Evolutionary conservation across 148 eudicot species (phyloP), one percentile per base, ranked within the genome.

Genomic region (Drosera capensis): DNA sequence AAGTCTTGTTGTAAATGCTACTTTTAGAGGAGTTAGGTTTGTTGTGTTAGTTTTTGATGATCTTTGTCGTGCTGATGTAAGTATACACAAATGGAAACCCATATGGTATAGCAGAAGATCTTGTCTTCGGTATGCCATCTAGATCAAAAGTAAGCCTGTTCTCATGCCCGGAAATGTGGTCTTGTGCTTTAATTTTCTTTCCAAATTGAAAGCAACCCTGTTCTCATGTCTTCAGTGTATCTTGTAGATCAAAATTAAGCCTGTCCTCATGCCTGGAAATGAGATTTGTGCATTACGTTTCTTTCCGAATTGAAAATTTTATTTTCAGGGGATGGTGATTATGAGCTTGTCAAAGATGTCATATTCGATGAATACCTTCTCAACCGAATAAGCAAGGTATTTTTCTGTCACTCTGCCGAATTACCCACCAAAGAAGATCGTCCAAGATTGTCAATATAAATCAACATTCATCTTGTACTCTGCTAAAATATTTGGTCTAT

Each of bases 121-220:
- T 90, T 49, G 88, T 90, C 66, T 90, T 90, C 71, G 85, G 99
- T 54, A 80, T 85, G 99, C 99, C 99, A 19, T 90, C 95, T 72
- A 64, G 88, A 69, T 90, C 99, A 31, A 85, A 84, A 60, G 99
- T 80, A 41, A 17, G 7, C 13, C 20, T 41, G 9, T 41, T 41
- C 45, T 41, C 19, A 37, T 8, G 14, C 1, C 0, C 9, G 15
- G 14, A 2, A 9, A 9, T 11, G 3, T 34, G 9, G n/a, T 34
- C 38, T 34, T 2, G 0, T 4, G 2, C n/a, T 34, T 34, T 34
- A 13, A 34, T 11, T 34, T 34, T 15, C 11, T 34, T 28, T 34
- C 38, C 14, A 5, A 9, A 28, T 5, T 28, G 11, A 28, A 28
- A 34, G 3, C 13, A 34, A 34, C 2, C n/a, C 13, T 15, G n/a